Base-by-base conservation (phyloP, 2,329 filamentous ascomycete genomes). In the Apiospora kogelbergensis region DNA sequence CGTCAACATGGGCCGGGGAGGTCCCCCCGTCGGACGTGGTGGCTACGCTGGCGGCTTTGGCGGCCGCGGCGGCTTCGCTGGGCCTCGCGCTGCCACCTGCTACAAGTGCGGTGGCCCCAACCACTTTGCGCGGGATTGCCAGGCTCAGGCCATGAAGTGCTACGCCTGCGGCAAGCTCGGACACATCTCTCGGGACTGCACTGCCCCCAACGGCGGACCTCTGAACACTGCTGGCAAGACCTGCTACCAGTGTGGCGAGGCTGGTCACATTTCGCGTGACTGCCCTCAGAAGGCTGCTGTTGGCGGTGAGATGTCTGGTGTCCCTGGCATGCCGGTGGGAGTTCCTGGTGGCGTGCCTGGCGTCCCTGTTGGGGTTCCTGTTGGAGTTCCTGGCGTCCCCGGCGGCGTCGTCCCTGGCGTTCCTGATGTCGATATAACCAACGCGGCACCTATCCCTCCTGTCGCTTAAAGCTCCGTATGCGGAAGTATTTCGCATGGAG, bases 141-240 rank as follows among this genome's bases (percentile, higher is more conserved):
- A 98, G 86, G 95, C 96, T 75, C 94, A 97, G 83, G 93, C 94
- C 72, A 97, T 97, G 94, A 98, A 98, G 86, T 98, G 95, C 88
- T 98, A 97, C 78, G 95, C 95, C 74, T 98, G 95, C 80, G 95
- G 95, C 80, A 97, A 97, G 86, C 90, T 97, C 75, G 94, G 94
- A 66, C 94, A 97, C 84, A 97, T 97, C 81, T 97, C 93, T 13
- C 86, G 87, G 76, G 96, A 99, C 83, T 99, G 96, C 87, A 97
- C 95, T 63, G 94, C 95, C 71, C 95, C 96, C 73, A 98, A 98
- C 81, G 96, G 96, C 69, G 96, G 96, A 30, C 94, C 95, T 63
- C 87, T 98, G 74, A 98, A 96, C 88, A 97, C 94, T 73, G 94
- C 93, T 72, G 95, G 95, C 79, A 99, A 98, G 90, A 97, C 95